phyloP scores from a whole-genome alignment of 345 rosid genomes.

The Sonneratia caseolaris region DNA sequence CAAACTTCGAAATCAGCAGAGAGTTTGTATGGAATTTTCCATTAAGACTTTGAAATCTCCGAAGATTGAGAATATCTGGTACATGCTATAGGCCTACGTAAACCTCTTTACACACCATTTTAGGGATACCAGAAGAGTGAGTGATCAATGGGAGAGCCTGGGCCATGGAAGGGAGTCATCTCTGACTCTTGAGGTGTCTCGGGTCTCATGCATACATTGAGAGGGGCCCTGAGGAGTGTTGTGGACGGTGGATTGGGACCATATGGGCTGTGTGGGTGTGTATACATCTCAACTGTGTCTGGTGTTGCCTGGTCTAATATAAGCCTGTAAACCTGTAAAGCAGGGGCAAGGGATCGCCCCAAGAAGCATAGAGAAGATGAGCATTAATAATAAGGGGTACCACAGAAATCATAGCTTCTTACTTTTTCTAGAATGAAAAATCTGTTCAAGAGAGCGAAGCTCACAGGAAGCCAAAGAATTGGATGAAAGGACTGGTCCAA shows the following conservation, averaged over 20 bases:
- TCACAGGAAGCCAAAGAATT: too few relatives aligned
- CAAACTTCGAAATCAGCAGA: too few relatives aligned
- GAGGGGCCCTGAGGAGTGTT: background rate
- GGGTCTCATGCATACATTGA: background rate
- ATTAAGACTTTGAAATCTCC: background rate
- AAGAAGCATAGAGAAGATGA: background rate
- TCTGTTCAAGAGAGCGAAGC: too few relatives aligned
- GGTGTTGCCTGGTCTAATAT: constrained; percentile 3
- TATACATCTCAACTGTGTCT: background rate
- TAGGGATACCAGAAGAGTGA: background rate
- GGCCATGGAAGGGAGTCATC: background rate
- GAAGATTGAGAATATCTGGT: too few relatives aligned
- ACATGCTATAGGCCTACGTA: too few relatives aligned
- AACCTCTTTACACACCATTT: too few relatives aligned
- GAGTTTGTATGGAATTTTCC: background rate
- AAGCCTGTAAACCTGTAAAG: background rate
- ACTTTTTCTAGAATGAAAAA: too few relatives aligned
- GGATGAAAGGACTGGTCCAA: too few relatives aligned
- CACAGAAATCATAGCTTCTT: background rate
- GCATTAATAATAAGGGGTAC: background rate
- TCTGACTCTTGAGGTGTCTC: background rate
- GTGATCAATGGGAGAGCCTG: background rate
- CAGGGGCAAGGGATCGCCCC: background rate
- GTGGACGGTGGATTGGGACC: background rate
- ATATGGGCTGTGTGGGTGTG: background rate